Percentiles rank a stretch among this genome's conserved stretches.
phyloP scores from a whole-genome alignment of 2,329 filamentous ascomycete species.

The Phialophora verrucosa region DNA sequence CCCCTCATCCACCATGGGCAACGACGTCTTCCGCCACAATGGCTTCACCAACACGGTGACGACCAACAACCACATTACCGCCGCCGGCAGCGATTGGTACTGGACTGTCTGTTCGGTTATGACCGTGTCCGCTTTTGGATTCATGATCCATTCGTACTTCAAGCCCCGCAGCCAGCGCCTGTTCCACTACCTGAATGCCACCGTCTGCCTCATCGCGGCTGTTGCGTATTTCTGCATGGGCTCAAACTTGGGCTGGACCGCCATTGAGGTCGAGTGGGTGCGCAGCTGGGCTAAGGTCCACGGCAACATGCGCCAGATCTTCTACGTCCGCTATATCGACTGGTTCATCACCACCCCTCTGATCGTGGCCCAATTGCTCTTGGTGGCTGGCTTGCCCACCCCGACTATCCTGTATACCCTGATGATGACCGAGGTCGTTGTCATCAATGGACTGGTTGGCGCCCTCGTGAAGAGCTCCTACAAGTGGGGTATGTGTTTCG shows the following conservation, averaged over 20 bases:
- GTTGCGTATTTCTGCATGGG: conserved; percentile 72
- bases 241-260: conserved; percentile 68
- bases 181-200: conserved; percentile 39
- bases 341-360: conserved; percentile 69
- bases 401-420: conserved; percentile 68
- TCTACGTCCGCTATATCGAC: conserved; percentile 70
- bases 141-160: conserved; percentile 37
- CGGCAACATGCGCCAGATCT: conserved; percentile 66
- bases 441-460: conserved; percentile 69
- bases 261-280: conserved; percentile 66
- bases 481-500: conserved; percentile 56
- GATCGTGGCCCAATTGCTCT: conserved; percentile 65
- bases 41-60: conserved; percentile 40
- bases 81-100: conserved; percentile 39
- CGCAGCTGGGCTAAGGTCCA: conserved; percentile 52
- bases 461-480: conserved; percentile 66
- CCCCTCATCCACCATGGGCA: conserved; percentile 29
- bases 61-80: conserved; percentile 41
- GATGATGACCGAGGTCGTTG: conserved; percentile 69
- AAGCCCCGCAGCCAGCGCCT: conserved; percentile 35
- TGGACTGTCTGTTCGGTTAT: conserved; percentile 37
- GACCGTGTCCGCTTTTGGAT: conserved; percentile 30
- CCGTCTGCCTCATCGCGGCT: conserved; percentile 43
- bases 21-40: conserved; percentile 37
- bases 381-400: conserved; percentile 69